Evolutionary conservation across 345 rosid species (phyloP).

Genomic region (Schrenkiella parvula): DNA sequence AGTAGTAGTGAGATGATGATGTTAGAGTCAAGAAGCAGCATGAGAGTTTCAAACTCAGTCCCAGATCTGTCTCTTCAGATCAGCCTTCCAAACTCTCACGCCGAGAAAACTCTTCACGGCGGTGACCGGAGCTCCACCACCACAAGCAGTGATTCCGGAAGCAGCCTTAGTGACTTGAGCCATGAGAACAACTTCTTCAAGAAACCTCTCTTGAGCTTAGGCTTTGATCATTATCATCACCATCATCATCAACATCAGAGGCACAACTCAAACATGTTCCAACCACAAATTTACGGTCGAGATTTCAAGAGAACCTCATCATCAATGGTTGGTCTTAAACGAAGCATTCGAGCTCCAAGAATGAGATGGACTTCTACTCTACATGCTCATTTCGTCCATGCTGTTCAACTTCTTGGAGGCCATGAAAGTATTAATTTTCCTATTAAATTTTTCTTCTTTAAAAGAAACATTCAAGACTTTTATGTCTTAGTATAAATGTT

Average conservation of each 20-base stretch:
- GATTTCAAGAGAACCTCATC: conserved; percentile 71
- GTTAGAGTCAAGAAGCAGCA: conserved; percentile 39
- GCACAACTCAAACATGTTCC: conserved; percentile 41
- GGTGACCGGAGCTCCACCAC: conserved; percentile 68
- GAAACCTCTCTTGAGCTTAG: conserved; percentile 60
- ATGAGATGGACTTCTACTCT: conserved; percentile 99
- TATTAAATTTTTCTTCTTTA: not conserved
- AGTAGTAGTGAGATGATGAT: conserved; percentile 23
- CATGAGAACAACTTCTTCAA: conserved; percentile 51
- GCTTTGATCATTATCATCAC: conserved; percentile 46
- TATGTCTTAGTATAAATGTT: not conserved
- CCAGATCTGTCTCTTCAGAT: conserved; percentile 93
- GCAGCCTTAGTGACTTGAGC: conserved; percentile 71
- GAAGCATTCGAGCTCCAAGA: conserved; percentile 88
- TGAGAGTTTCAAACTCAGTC: conserved; percentile 34
- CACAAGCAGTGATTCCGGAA: conserved; percentile 58
- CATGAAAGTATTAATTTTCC: conserved; percentile 51
- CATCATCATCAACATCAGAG: conserved; percentile 33
- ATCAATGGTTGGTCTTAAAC: conserved; percentile 41
- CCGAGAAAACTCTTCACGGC: conserved; percentile 35
- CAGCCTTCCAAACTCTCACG: conserved; percentile 55
- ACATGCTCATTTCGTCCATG: conserved; percentile 91
- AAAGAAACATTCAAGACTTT: not conserved
- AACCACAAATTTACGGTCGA: conserved; percentile 63
- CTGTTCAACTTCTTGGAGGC: conserved; percentile 98